Evolutionary conservation across 352 stramenopile species (phyloP).

Genomic region (Phytopythium vexans): DNA sequence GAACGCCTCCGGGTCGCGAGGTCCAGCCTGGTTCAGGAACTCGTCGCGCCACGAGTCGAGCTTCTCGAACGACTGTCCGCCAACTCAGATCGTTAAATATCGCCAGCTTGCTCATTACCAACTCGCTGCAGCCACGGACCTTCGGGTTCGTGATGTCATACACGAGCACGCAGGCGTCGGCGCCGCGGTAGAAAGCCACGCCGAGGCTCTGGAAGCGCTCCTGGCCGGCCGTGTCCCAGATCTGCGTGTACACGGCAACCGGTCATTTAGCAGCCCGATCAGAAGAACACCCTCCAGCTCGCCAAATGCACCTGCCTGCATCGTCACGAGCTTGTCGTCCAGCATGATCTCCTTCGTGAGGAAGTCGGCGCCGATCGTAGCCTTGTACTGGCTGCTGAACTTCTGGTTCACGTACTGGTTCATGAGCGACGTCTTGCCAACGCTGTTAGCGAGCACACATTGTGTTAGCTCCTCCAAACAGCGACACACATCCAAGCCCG

Average conservation of each 20-base stretch:
- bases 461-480: too few species aligned
- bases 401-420: constrained; percentile 99
- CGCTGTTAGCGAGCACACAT: constrained; percentile 45
- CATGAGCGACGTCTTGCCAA: constrained; percentile 99
- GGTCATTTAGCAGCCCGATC: background rate
- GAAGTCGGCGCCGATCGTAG: constrained; percentile 99
- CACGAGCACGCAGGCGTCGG: constrained; percentile 97
- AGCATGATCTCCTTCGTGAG: constrained; percentile 96
- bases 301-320: constrained; percentile 61
- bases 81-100: background rate
- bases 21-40: constrained; percentile 93
- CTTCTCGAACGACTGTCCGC: constrained; percentile 93
- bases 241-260: constrained; percentile 51
- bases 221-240: constrained; percentile 99
- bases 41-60: constrained; percentile 97
- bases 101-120: background rate
- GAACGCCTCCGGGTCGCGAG: constrained; percentile 91
- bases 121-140: constrained; percentile 11
- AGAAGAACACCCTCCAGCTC: background rate
- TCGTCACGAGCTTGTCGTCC: constrained; percentile 94
- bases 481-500: too few species aligned
- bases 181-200: constrained; percentile 97
- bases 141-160: constrained; percentile 99
- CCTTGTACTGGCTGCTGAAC: constrained; percentile 99
- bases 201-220: constrained; percentile 98